Evolutionary conservation across 2,329 filamentous ascomycete species (phyloP).

Genomic region (Aureobasidium sp.): DNA sequence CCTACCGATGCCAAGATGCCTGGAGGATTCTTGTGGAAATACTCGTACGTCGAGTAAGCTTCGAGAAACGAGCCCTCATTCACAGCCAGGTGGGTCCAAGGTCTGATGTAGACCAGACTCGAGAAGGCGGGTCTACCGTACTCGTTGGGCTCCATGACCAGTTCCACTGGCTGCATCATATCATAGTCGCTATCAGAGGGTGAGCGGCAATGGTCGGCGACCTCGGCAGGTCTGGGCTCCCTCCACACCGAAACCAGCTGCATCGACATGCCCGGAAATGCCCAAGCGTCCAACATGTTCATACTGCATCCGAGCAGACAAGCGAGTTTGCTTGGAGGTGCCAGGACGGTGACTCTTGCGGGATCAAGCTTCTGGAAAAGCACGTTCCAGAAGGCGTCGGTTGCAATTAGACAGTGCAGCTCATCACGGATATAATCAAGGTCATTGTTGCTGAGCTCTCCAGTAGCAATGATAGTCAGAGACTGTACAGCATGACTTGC

Average conservation of each 20-base stretch:
- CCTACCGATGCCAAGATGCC: constrained; percentile 46
- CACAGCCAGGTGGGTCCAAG: constrained; percentile 59
- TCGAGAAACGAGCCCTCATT: constrained; percentile 72
- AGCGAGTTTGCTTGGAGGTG: constrained; percentile 57
- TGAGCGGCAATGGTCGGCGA: background rate
- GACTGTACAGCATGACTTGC: background rate
- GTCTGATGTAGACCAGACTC: constrained; percentile 49
- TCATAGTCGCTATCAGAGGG: background rate
- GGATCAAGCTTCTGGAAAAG: constrained; percentile 25
- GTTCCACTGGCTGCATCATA: background rate
- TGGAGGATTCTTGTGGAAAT: constrained; percentile 58
- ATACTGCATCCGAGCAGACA: constrained; percentile 53
- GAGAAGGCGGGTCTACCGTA: background rate
- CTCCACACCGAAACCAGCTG: constrained; percentile 25
- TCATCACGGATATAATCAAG: constrained; percentile 13
- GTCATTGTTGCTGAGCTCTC: constrained; percentile 1
- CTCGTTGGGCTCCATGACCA: background rate
- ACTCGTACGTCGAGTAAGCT: constrained; percentile 65
- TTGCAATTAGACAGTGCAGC: constrained; percentile 9
- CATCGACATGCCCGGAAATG: constrained; percentile 29
- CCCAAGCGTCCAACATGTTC: constrained; percentile 37
- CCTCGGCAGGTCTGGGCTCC: background rate
- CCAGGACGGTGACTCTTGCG: constrained; percentile 34
- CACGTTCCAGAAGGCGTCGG: constrained; percentile 11
- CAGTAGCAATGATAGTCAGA: background rate